A percentile compares a stretch with the other conserved stretches of the same genome.
phyloP scores from a whole-genome alignment of 768 basidiomycete genomes.

The Strobilomyces echinocephalus region DNA sequence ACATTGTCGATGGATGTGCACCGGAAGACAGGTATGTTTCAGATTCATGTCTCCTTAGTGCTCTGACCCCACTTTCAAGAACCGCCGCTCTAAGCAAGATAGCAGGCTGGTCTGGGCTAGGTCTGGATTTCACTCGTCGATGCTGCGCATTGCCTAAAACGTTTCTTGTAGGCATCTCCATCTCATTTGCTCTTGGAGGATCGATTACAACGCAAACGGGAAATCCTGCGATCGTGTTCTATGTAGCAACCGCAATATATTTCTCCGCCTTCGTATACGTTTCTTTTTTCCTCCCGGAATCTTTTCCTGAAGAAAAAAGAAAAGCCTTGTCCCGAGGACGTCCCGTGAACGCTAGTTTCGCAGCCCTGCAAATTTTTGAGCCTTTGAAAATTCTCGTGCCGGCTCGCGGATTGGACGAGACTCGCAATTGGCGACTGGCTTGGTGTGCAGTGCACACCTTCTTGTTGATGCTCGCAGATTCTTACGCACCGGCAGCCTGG shows the following conservation, averaged over 20 bases:
- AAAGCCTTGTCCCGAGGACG: constrained; percentile 7
- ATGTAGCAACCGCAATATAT: constrained; percentile 14
- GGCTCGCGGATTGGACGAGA: constrained; percentile 10
- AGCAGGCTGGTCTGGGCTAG: constrained; percentile 28
- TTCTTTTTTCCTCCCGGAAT: constrained; percentile 26
- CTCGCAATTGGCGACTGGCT: constrained; percentile 27
- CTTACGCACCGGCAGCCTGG: constrained; percentile 15
- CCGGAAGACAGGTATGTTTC: constrained; percentile 22
- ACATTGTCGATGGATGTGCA: constrained; percentile 25
- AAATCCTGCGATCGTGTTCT: constrained; percentile 22
- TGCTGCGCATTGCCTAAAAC: background rate
- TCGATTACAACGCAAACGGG: constrained; percentile 24
- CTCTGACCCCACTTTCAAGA: constrained; percentile 16
- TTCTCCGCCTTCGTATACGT: constrained; percentile 19
- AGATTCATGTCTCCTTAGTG: background rate
- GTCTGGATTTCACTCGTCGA: constrained; percentile 6
- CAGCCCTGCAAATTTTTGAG: constrained; percentile 13
- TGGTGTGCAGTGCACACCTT: constrained; percentile 27
- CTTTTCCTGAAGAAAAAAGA: constrained; percentile 25
- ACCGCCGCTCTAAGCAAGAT: constrained; percentile 24
- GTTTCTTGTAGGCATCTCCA: constrained; percentile 15
- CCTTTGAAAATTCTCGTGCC: constrained; percentile 25
- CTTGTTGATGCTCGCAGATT: constrained; percentile 13
- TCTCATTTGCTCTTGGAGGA: constrained; percentile 30
- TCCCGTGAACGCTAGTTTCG: background rate